phyloP scores from a whole-genome alignment of 208 protist species.

The Acanthamoeba royreba region DNA sequence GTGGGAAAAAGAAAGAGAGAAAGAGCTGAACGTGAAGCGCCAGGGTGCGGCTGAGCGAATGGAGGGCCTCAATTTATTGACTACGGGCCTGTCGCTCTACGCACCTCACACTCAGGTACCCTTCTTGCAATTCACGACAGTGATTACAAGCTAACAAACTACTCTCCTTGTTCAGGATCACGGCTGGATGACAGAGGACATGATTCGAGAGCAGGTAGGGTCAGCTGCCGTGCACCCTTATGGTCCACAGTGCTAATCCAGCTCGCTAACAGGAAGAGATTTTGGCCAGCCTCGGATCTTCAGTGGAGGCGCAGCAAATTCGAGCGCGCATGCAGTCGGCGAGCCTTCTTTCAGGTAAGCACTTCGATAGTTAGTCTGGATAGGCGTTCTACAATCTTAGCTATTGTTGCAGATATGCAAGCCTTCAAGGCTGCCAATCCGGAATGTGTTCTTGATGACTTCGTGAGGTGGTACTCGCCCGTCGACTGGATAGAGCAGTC shows the following conservation, averaged over 20 bases:
- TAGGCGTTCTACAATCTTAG: neutral
- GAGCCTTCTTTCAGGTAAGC: constrained; percentile 7
- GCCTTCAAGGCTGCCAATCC: constrained; percentile 75
- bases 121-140: neutral
- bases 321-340: constrained; percentile 40
- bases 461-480: constrained; percentile 76
- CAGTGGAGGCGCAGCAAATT: neutral
- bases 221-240: neutral
- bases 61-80: neutral
- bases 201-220: neutral
- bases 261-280: neutral
- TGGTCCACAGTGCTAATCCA: neutral
- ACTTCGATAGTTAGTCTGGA: neutral
- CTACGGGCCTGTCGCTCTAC: neutral
- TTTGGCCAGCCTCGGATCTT: neutral
- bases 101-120: constrained; percentile 22
- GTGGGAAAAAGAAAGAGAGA: neutral
- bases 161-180: neutral
- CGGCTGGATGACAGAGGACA: constrained; percentile 48
- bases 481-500: constrained; percentile 63
- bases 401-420: constrained; percentile 56
- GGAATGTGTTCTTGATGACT: constrained; percentile 57
- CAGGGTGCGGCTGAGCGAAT: neutral
- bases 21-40: neutral
- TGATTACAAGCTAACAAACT: too few relatives aligned